Conservation (phyloP, 257 asterid genomes). For the Jasminum sambac region DNA sequence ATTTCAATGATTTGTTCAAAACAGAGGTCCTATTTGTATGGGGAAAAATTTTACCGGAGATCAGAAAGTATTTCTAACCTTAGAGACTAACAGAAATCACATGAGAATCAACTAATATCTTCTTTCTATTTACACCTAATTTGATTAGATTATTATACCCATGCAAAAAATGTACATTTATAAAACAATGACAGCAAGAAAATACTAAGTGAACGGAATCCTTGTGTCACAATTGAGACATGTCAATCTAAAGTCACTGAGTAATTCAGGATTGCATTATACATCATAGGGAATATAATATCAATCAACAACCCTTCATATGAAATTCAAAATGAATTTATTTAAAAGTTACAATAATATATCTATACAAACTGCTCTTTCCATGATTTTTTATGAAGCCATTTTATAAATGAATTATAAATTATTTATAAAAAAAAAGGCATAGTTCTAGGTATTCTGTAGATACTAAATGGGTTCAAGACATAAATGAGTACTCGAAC, state of each 20-base stretch:
- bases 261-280: neutral
- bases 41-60: neutral
- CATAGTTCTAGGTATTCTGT: no score
- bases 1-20: conserved; percentile 1
- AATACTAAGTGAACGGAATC: no score
- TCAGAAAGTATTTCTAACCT: neutral
- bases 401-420: no score
- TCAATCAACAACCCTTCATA: neutral
- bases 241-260: no score
- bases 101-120: neutral
- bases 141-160: neutral
- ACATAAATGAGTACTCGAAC: no score
- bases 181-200: no score
- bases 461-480: no score
- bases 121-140: neutral
- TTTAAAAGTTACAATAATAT: neutral
- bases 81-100: no score
- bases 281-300: neutral
- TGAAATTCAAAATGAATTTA: neutral
- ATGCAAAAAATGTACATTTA: no score
- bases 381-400: neutral
- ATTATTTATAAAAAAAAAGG: no score
- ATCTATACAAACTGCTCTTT: conserved; percentile 11
- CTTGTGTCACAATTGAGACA: no score
- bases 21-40: neutral